A percentile compares a stretch with the other conserved stretches of the same genome.
phyloP scores from a whole-genome alignment of 2,329 filamentous ascomycete genomes.

The Beauveria rudraprayagi region DNA sequence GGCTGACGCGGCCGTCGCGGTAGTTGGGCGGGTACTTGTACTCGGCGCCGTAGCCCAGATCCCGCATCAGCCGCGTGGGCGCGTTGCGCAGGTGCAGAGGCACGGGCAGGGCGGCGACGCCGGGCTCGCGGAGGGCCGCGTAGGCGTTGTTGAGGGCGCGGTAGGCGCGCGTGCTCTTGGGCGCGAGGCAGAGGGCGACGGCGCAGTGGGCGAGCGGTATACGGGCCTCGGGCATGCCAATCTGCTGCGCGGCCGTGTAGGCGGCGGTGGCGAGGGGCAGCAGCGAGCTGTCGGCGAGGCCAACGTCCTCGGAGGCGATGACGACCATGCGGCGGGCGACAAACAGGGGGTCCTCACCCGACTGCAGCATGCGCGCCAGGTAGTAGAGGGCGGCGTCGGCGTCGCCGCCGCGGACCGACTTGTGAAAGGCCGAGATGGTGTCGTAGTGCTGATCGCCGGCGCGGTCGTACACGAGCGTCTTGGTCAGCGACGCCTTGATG shows the following conservation, averaged over 20 bases:
- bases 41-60: slow-evolving; percentile 79
- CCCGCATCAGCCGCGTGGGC: slow-evolving; percentile 86
- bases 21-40: slow-evolving; percentile 98
- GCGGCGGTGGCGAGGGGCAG: slow-evolving; percentile 77
- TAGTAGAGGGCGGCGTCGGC: slow-evolving; percentile 89
- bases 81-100: slow-evolving; percentile 87
- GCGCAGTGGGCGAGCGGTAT: slow-evolving; percentile 86
- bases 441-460: slow-evolving; percentile 97
- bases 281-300: slow-evolving; percentile 78
- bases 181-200: slow-evolving; percentile 70
- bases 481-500: slow-evolving; percentile 77
- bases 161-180: slow-evolving; percentile 84
- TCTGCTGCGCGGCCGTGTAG: slow-evolving; percentile 82
- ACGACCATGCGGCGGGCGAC: slow-evolving; percentile 90
- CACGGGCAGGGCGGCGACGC: slow-evolving; percentile 71
- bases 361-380: slow-evolving; percentile 89
- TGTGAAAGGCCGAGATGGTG: slow-evolving; percentile 94
- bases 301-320: slow-evolving; percentile 89
- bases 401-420: slow-evolving; percentile 81
- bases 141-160: slow-evolving; percentile 73
- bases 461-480: slow-evolving; percentile 90
- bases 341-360: slow-evolving; percentile 87
- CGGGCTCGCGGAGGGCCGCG: slow-evolving; percentile 71
- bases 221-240: slow-evolving; percentile 89
- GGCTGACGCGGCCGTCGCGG: slow-evolving; percentile 67